phyloP scores from a whole-genome alignment of 345 rosid species.

The Salix viminalis region DNA sequence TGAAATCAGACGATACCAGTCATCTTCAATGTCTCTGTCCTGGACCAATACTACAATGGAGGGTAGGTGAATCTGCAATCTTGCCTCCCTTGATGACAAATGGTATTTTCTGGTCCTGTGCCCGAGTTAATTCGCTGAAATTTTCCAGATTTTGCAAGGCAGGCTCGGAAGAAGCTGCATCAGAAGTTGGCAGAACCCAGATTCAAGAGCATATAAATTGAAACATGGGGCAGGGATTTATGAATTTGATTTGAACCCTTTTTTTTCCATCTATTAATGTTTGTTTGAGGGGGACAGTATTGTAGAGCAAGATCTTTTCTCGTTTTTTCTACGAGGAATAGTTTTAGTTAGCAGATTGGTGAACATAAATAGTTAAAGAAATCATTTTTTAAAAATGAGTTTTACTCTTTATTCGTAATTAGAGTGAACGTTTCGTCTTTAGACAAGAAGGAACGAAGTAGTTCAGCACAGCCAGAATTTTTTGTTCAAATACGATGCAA shows the following conservation, averaged over 20 bases:
- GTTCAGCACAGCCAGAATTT: no score
- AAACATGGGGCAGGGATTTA: not conserved
- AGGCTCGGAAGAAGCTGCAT: constrained; percentile 2
- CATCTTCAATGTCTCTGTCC: constrained; percentile 39
- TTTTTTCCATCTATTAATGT: not conserved
- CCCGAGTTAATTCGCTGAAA: not conserved
- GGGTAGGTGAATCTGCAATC: constrained; percentile 36
- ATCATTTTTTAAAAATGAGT: not conserved
- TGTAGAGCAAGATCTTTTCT: not conserved
- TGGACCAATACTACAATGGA: constrained; percentile 36
- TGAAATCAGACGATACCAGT: constrained; percentile 30
- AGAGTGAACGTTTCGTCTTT: no score
- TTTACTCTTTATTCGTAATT: not conserved
- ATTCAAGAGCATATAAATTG: constrained; percentile 1
- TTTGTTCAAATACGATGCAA: no score
- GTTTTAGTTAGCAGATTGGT: not conserved
- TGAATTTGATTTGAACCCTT: not conserved
- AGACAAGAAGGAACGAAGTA: no score
- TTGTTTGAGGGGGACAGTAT: not conserved
- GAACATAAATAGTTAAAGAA: not conserved
- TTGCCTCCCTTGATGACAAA: not conserved
- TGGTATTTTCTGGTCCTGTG: not conserved
- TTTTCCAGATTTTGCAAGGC: constrained; percentile 17
- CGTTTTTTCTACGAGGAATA: not conserved
- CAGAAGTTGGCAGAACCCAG: constrained; percentile 5